phyloP scores from a whole-genome alignment of 129 eudicot genomes.

The Scalesia atractyloides region DNA sequence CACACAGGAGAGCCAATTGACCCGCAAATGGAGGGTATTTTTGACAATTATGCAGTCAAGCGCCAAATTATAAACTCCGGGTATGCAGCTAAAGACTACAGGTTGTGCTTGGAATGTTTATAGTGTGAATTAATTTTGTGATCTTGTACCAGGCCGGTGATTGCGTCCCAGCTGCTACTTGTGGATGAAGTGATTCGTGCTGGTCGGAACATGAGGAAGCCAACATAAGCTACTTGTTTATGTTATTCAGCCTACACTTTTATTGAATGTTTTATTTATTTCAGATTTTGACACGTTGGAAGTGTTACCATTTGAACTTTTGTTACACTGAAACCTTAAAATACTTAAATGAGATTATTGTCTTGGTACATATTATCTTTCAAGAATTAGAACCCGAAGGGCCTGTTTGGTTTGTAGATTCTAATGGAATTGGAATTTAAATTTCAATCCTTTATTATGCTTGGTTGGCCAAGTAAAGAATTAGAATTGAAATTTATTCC shows the following conservation, averaged over 20 bases:
- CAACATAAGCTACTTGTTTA: slow-evolving; percentile 35
- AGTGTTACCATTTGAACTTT: too few relatives aligned
- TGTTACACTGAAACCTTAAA: not conserved
- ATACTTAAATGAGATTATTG: not conserved
- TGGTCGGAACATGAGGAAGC: slow-evolving; percentile 95
- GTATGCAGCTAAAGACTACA: slow-evolving; percentile 37
- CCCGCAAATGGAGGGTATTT: slow-evolving; percentile 95
- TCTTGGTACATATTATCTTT: not conserved
- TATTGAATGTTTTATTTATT: not conserved
- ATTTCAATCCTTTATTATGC: too few relatives aligned
- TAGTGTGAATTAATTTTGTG: not conserved
- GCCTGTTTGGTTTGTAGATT: too few relatives aligned
- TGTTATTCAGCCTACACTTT: slow-evolving; percentile 21
- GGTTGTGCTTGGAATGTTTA: not conserved
- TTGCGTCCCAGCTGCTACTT: slow-evolving; percentile 79
- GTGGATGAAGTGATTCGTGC: slow-evolving; percentile 97
- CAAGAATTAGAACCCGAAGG: too few relatives aligned
- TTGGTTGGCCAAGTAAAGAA: too few relatives aligned
- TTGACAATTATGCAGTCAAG: slow-evolving; percentile 86
- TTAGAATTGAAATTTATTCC: too few relatives aligned
- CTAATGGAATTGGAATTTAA: too few relatives aligned
- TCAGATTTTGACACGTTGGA: not conserved
- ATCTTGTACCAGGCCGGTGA: slow-evolving; percentile 64
- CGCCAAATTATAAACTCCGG: slow-evolving; percentile 87
- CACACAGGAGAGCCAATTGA: slow-evolving; percentile 89